Evolutionary conservation across 768 basidiomycete genomes (phyloP).

Genomic region (Suillus ampliporus): DNA sequence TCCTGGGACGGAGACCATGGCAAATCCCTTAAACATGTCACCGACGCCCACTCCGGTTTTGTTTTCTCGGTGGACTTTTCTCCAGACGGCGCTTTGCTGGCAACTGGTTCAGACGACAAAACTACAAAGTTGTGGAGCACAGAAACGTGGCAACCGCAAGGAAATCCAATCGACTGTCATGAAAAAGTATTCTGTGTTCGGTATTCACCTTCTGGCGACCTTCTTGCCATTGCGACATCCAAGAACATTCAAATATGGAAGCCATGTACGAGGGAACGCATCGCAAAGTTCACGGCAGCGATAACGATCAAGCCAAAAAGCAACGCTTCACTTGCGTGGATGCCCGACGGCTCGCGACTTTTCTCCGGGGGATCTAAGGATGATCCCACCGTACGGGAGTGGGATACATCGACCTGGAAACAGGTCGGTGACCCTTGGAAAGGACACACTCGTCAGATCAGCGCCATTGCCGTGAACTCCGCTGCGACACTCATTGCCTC

Average conservation of each 20-base stretch:
- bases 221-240: not conserved
- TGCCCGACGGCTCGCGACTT: not conserved
- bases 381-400: not conserved
- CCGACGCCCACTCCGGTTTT: not conserved
- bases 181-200: not conserved
- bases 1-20: not conserved
- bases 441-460: not conserved
- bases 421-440: not conserved
- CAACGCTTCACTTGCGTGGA: not conserved
- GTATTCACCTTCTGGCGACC: not conserved
- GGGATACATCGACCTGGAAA: not conserved
- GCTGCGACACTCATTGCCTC: not conserved
- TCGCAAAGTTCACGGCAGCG: not conserved
- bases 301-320: not conserved
- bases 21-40: not conserved
- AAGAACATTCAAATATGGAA: slow-evolving; percentile 3
- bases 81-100: not conserved
- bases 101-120: not conserved
- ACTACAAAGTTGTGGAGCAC: not conserved
- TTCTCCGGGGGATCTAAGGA: not conserved
- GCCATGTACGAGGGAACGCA: not conserved
- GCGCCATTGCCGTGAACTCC: not conserved
- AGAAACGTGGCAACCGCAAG: not conserved
- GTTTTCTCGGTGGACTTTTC: not conserved
- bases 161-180: not conserved